Base-by-base conservation (phyloP, 176 grass and related monocot genomes). In the Phragmites australis region DNA sequence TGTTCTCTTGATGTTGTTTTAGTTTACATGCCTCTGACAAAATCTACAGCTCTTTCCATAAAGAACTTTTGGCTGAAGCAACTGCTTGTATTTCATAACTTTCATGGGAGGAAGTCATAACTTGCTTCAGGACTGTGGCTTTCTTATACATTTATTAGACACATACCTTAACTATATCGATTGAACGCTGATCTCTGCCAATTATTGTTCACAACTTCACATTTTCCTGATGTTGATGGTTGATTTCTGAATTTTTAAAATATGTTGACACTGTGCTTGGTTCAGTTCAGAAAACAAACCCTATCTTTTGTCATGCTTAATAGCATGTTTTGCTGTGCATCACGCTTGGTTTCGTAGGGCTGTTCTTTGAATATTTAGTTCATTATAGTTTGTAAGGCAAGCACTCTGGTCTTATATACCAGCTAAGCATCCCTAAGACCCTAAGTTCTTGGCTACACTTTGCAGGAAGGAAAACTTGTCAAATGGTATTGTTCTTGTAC, bases 361-460 rank as follows among this genome's bases (percentile, higher is more conserved):
- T 80, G 45, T 25, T 26, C 1, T 81, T 81, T 50, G 18, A 81
- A 25, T 60, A 27, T 74, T 58, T 41, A 50, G 51, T 79, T 88
- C 30, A 75, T 37, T 15, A 22, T 75, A 45, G 15, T 56, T 26
- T 75, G 8, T 60, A 74, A 61, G 23, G 11, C 34, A 62, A 67
- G 2, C 3, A n/a, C 29, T 79, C 6, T 53, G 34, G 3, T 70
- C 4, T 68, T 66, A 32, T 72, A 40, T 60, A 13, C 21, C 6
- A 77, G 25, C 55, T 32, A 46, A 8, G 2, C 34, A 40, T 5
- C 21, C 47, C 32, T 71, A 72, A 17, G 29, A 9, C 21, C 47
- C 32, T 71, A 72, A 17, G 29, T 71, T 80, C 32, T 80, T 84
- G 21, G 14, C 4, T 32, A 21, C 32, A 65, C 26, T 72, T 85